phyloP scores from a whole-genome alignment of 2,329 filamentous ascomycete species.

The Aureobasidium zeae region DNA sequence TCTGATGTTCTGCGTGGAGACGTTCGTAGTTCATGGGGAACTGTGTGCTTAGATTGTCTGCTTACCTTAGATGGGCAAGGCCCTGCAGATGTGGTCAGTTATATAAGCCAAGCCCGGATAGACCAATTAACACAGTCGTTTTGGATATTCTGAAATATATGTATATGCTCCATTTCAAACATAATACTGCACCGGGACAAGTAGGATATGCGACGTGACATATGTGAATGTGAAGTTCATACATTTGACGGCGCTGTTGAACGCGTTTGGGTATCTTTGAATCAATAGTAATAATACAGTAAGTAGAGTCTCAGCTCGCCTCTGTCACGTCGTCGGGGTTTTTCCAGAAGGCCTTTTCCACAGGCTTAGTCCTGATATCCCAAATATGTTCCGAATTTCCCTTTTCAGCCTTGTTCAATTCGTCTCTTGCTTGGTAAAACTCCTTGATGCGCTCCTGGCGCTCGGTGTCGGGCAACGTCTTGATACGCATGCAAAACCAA shows the following conservation, averaged over 20 bases:
- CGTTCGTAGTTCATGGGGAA: neutral
- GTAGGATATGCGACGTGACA: neutral
- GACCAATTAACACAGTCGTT: conserved; percentile 9
- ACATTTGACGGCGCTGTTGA: neutral
- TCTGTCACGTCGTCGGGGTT: conserved; percentile 26
- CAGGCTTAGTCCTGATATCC: conserved; percentile 58
- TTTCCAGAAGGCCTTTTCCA: conserved; percentile 41
- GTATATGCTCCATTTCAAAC: neutral
- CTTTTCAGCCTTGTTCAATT: conserved; percentile 49
- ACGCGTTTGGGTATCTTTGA: conserved; percentile 12
- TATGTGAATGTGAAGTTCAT: too few species aligned
- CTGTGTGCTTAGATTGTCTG: neutral
- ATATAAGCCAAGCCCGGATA: neutral
- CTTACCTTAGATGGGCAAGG: conserved; percentile 7
- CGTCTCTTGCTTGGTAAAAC: conserved; percentile 57
- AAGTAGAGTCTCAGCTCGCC: conserved; percentile 1
- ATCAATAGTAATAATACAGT: conserved; percentile 8
- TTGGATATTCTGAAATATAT: conserved; percentile 9
- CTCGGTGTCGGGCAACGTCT: conserved; percentile 50
- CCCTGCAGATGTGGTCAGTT: neutral
- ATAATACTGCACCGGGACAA: neutral
- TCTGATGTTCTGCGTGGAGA: neutral
- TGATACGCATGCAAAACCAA: conserved; percentile 93
- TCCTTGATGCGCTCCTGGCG: conserved; percentile 53
- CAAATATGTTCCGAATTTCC: conserved; percentile 73